Percentiles rank a stretch among this genome's conserved stretches.
Evolutionary conservation across 805 yeast genomes (phyloP).

Genomic region (Saccharomyces eubayanus): DNA sequence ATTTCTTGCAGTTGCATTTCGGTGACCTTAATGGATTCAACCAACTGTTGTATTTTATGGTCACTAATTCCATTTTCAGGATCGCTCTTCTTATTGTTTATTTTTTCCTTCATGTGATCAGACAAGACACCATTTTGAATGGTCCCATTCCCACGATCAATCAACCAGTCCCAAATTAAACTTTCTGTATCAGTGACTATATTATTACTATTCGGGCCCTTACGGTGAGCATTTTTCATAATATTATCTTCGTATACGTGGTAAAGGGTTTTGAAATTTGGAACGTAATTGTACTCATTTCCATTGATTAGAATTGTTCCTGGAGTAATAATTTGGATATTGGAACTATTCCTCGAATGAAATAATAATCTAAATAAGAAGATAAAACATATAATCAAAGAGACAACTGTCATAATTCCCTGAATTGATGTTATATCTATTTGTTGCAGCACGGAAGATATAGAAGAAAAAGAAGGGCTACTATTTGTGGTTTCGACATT

Average conservation of each 20-base stretch:
- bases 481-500: neutral
- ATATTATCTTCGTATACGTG: conserved; percentile 23
- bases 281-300: conserved; percentile 33
- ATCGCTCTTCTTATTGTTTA: neutral
- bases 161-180: conserved; percentile 68
- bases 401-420: conserved; percentile 8
- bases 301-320: conserved; percentile 30
- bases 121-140: neutral
- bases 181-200: conserved; percentile 43
- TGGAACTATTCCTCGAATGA: conserved; percentile 2
- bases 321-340: conserved; percentile 14
- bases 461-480: neutral
- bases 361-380: conserved; percentile 8
- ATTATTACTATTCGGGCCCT: conserved; percentile 11
- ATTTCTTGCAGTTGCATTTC: conserved; percentile 22
- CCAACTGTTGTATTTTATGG: conserved; percentile 19
- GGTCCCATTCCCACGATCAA: conserved; percentile 30
- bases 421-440: conserved; percentile 16
- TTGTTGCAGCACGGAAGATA: conserved; percentile 6
- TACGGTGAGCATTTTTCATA: conserved; percentile 8
- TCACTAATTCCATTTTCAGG: conserved; percentile 5
- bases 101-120: neutral
- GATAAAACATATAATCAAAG: conserved; percentile 6
- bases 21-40: conserved; percentile 23
- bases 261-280: conserved; percentile 33